Percentiles rank a stretch among this genome's conserved stretches.
These are phyloP conservation scores for Rickenella mellea DNA, from an alignment of 768 basidiomycete genomes.

Conservation along the genomic window DNA sequence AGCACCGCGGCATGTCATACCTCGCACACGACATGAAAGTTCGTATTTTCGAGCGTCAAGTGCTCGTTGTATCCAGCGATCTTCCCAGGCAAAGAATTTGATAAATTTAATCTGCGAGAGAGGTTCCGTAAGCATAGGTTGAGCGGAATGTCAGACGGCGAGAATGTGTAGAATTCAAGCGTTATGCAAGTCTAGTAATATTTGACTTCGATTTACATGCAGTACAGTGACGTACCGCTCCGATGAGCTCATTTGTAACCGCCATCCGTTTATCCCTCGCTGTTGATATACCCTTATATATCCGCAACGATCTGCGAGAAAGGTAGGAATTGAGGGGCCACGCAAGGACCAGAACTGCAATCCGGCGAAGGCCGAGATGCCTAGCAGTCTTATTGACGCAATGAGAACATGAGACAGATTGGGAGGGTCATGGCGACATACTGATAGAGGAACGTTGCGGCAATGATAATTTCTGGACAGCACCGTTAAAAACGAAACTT, in stretches of 20 bases:
- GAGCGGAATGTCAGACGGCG: not conserved
- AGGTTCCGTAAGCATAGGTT: not conserved
- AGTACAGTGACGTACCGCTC: conserved; percentile 32
- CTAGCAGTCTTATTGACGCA: conserved; percentile 39
- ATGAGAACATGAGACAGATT: not conserved
- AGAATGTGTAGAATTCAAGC: not conserved
- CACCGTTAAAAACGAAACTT: conserved; percentile 1
- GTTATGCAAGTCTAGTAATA: not conserved
- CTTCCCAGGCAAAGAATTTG: conserved; percentile 80
- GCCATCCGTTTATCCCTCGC: conserved; percentile 73
- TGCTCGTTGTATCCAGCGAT: conserved; percentile 61
- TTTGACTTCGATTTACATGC: not conserved
- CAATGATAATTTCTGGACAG: conserved; percentile 55
- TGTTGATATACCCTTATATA: conserved; percentile 47
- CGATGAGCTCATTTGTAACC: conserved; percentile 69
- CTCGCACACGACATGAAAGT: conserved; percentile 62
- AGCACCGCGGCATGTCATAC: conserved; percentile 27
- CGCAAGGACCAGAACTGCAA: conserved; percentile 51
- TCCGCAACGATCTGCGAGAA: conserved; percentile 47
- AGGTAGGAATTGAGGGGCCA: conserved; percentile 68
- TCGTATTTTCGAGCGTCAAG: conserved; percentile 59
- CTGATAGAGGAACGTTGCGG: conserved; percentile 69
- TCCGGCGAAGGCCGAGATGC: conserved; percentile 66
- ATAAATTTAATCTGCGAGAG: conserved; percentile 52
- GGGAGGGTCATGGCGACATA: conserved; percentile 17